Base-by-base conservation (phyloP, 495 filamentous ascomycete genomes). In the Aspergillus ostianus region DNA sequence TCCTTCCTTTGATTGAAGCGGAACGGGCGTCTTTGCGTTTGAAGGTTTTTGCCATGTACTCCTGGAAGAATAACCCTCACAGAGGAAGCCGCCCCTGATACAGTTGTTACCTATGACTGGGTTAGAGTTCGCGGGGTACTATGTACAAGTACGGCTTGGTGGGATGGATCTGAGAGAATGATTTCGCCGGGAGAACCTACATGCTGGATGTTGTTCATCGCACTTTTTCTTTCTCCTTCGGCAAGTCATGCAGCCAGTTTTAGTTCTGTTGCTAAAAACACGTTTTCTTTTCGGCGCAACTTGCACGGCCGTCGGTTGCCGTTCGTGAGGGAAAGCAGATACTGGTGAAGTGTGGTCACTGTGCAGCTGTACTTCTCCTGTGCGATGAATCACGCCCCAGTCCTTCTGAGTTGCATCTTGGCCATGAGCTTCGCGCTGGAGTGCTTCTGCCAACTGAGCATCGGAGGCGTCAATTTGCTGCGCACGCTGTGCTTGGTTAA, bases 141-240 rank as follows among this genome's bases (percentile, higher is more conserved):
- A 10, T 41, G 9, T 41, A 41, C 36, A 41, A 41, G 36, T 41
- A 41, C 13, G 12, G 13, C 36, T 41, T 41, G 36, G 2, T 10
- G 15, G 12, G 13, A 15, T 13, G 36, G 36, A 17, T 41, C 5
- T 17, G 36, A 41, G 13, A 41, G 10, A 41, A 41, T 41, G 36
- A 41, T 41, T 41, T 41, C 12, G 36, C 12, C 12, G 36, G 36
- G 53, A 27, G 47, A 20, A 77, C 80, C 77, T 65, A 96, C 94
- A 98, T 79, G 92, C 88, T 47, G 94, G 94, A 73, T 97, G 93
- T 61, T 83, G 83, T 76, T 98, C 94, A 67, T 98, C 94, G 70
- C 94, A 98, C 74, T 98, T 98, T 84, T 98, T 98, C 84, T 98
- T 98, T 50, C 94, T 84, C 64, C 87, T 84, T 56, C 94, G 82